A percentile compares a stretch with the other conserved stretches of the same genome.
These are phyloP conservation scores for Pythium utonaiense DNA, from an alignment of 352 stramenopile genomes.

Conservation along the genomic window DNA sequence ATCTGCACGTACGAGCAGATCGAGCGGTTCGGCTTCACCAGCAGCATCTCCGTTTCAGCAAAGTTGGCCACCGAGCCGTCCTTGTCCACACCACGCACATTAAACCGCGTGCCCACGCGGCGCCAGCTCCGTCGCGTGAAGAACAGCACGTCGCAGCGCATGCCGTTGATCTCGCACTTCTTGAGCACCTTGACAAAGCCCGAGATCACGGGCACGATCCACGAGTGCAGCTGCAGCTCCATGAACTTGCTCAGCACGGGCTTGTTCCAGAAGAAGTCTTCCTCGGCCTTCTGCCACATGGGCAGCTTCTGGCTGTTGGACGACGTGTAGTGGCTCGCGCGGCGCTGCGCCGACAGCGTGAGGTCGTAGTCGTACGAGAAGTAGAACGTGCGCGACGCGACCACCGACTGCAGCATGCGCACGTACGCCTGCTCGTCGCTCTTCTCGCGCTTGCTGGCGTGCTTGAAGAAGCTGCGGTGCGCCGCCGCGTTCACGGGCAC, in stretches of 20 bases:
- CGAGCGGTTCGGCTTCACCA: slow-evolving; percentile 55
- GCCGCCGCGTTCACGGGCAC: slow-evolving; percentile 47
- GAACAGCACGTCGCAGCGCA: slow-evolving; percentile 61
- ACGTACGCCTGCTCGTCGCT: slow-evolving; percentile 54
- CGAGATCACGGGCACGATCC: slow-evolving; percentile 65
- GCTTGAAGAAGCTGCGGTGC: slow-evolving; percentile 48
- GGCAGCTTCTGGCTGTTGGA: slow-evolving; percentile 30
- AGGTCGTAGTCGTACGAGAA: slow-evolving; percentile 71
- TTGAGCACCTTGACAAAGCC: slow-evolving; percentile 71
- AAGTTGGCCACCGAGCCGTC: slow-evolving; percentile 91
- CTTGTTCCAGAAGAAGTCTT: slow-evolving; percentile 94
- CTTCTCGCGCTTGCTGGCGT: slow-evolving; percentile 52
- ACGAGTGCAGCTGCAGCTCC: slow-evolving; percentile 45
- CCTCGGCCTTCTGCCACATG: slow-evolving; percentile 64
- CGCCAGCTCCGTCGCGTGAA: slow-evolving; percentile 70
- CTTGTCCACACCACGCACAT: slow-evolving; percentile 88
- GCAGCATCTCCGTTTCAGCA: slow-evolving; percentile 93
- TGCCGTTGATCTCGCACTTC: slow-evolving; percentile 56
- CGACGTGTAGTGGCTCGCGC: slow-evolving; percentile 29
- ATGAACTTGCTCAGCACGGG: slow-evolving; percentile 50
- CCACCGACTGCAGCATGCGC: slow-evolving; percentile 47
- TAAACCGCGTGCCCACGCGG: slow-evolving; percentile 90
- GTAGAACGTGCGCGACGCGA: slow-evolving; percentile 57
- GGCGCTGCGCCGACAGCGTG: slow-evolving; percentile 53
- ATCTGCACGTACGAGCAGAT: slow-evolving; percentile 92